Evolutionary conservation across 257 asterid genomes (phyloP), one percentile per base, ranked within the genome.

Genomic region (Solanum etuberosum): DNA sequence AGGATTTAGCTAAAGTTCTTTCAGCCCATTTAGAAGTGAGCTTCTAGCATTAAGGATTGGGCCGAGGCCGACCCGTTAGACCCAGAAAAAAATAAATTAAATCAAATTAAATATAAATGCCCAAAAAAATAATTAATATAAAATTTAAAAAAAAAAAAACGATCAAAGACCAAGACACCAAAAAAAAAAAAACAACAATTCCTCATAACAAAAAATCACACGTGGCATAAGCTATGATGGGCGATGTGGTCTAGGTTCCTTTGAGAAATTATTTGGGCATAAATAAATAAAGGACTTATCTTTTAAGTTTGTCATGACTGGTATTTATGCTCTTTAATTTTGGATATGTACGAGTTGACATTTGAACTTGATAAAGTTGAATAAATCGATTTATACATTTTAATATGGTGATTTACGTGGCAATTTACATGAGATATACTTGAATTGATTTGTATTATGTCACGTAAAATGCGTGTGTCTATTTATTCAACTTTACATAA

Each of bases 361-460:
- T 5, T 57, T 57, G 2, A 21, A 21, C 0, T 57, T 57, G 5
- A 57, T 57, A 20, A 57, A 20, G 2, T 21, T 57, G 0, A 57
- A 57, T 0, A 21, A 8, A 0, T 57, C 3, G 6, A 57, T 0
- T 20, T 21, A 57, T 12, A 4, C 0, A 21, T 59, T 9, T 21
- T 59, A 21, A 21, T 57, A 57, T 20, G 12, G 0, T 21, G 5
- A 20, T 2, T 20, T 57, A 57, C 3, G 0, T 20, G 2, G 1
- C 3, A 57, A 59, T 23, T 59, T 0, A 1, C 0, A 3, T 59
- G 5, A 59, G 0, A 59, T 46, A 13, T 2, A 46, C 6, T 48
- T 2, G 3, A 15, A 48, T 11, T 61, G 0, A 10, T n/a, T 61
- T 10, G 7, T 10, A 5, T 61, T 2, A n/a, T 10, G 7, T 0